Conservation (phyloP, 129 eudicot genomes). For the Lactuca saligna region DNA sequence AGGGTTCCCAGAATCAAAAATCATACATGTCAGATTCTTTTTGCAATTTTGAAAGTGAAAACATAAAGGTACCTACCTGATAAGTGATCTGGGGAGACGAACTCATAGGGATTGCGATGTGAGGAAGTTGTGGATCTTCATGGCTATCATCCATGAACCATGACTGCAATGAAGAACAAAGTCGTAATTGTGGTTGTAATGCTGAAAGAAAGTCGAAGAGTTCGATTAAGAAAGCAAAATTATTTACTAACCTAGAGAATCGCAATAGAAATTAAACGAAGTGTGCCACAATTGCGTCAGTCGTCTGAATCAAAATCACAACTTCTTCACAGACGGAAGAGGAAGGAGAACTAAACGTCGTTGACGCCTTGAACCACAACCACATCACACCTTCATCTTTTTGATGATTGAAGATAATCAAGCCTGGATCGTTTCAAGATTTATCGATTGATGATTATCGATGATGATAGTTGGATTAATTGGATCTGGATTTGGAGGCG, state of each 20-base stretch:
- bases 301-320: not conserved
- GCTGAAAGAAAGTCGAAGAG: not conserved
- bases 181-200: not conserved
- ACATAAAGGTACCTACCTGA: conserved; percentile 34
- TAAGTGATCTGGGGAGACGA: conserved; percentile 58
- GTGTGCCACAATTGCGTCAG: not conserved
- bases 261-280: conserved; percentile 18
- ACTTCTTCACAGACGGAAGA: too few species aligned
- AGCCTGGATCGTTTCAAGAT: too few species aligned
- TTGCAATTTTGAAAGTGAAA: not conserved
- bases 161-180: conserved; percentile 45
- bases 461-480: too few species aligned
- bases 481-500: too few species aligned
- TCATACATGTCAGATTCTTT: too few species aligned
- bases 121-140: conserved; percentile 84
- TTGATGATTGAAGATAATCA: too few species aligned
- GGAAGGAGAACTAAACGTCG: too few species aligned
- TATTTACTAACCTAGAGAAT: conserved; percentile 21
- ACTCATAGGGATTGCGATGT: conserved; percentile 53
- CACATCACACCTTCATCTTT: too few species aligned
- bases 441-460: too few species aligned
- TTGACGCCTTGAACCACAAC: too few species aligned
- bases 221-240: not conserved
- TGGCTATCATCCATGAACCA: conserved; percentile 82
- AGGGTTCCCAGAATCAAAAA: not conserved